Evolutionary conservation across 2,329 filamentous ascomycete genomes (phyloP), one percentile per base, ranked within the genome.

Genomic region (Drechmeria coniospora): DNA sequence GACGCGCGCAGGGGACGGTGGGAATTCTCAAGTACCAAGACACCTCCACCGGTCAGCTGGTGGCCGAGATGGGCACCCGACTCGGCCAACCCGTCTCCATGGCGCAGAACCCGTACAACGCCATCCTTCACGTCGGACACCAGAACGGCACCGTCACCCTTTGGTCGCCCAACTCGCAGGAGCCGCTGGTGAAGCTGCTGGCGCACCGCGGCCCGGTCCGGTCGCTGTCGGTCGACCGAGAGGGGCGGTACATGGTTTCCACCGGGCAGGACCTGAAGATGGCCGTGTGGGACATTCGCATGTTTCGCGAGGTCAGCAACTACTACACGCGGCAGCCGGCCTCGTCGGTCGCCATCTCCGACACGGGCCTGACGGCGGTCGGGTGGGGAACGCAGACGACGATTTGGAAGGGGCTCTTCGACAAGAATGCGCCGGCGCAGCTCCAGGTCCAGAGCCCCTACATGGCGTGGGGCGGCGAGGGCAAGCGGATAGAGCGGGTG

Each of bases 281-380:
- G 79, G 74, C 79, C n/a, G 75, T 93, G 9, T 94, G 87, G 84
- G 87, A 95, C 49, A 77, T 95, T 36, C 74, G 87, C 23, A 92
- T 83, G 68, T 90, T 92, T 61, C 83, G 79, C 42, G 83, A 93
- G 46, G 78, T 98, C 15, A 81, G 90, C 56, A 82, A 68, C 40
- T 95, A 95, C 57, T 82, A 76, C 37, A 81, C 84, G 20, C 70
- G 76, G 21, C 73, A 81, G 32, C 90, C 90, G 0, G 86, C 80
- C 5, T 75, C 81, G 2, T 81, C 81, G 0, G 65, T 95, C 15
- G 65, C 82, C 14, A 92, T 98, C 47, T 93, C 83, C 29, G 90
- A 98, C 50, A 75, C 76, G 8, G 81, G 80, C 14, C 62, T 95
- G 28, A 84, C 83, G 1, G 86, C 87, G 3, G 79, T 95, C 2